phyloP scores from a whole-genome alignment of 2,329 filamentous ascomycete genomes.

The Cercospora zeina region DNA sequence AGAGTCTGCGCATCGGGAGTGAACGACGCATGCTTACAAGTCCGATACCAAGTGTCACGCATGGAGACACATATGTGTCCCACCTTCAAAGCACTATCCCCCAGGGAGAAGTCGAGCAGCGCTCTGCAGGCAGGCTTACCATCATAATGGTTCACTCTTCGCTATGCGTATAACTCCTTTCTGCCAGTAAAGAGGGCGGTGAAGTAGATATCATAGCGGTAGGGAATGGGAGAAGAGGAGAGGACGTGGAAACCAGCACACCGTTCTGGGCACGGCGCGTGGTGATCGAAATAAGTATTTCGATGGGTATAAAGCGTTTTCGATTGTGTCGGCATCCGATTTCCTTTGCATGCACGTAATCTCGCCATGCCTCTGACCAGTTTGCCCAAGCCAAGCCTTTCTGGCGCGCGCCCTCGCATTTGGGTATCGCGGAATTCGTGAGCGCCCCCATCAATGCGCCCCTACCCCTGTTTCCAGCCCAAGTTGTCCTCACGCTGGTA shows the following conservation, averaged over 20 bases:
- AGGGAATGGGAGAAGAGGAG: not conserved
- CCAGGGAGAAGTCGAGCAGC: conserved; percentile 64
- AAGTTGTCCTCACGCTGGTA: conserved; percentile 11
- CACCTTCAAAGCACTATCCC: conserved; percentile 78
- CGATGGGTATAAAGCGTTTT: conserved; percentile 19
- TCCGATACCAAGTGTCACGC: not conserved
- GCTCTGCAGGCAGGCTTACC: conserved; percentile 80
- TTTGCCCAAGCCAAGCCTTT: conserved; percentile 6
- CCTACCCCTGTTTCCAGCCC: conserved; percentile 18
- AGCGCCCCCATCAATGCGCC: conserved; percentile 10
- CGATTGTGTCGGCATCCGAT: conserved; percentile 18
- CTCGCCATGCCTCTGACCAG: conserved; percentile 13
- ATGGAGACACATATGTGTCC: conserved; percentile 58
- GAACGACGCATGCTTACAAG: conserved; percentile 27
- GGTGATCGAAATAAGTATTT: conserved; percentile 10
- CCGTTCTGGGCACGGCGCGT: conserved; percentile 17
- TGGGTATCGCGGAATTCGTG: conserved; percentile 15
- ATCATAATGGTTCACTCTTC: conserved; percentile 65
- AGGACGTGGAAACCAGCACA: conserved; percentile 15
- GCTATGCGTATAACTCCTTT: conserved; percentile 89
- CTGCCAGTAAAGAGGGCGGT: conserved; percentile 70
- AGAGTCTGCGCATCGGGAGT: no score
- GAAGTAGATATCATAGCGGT: conserved; percentile 87
- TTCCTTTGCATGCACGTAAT: conserved; percentile 11
- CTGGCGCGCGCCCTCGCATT: conserved; percentile 5